Evolutionary conservation across 495 filamentous ascomycete genomes (phyloP).

Genomic region (Penicillium argentinense): DNA sequence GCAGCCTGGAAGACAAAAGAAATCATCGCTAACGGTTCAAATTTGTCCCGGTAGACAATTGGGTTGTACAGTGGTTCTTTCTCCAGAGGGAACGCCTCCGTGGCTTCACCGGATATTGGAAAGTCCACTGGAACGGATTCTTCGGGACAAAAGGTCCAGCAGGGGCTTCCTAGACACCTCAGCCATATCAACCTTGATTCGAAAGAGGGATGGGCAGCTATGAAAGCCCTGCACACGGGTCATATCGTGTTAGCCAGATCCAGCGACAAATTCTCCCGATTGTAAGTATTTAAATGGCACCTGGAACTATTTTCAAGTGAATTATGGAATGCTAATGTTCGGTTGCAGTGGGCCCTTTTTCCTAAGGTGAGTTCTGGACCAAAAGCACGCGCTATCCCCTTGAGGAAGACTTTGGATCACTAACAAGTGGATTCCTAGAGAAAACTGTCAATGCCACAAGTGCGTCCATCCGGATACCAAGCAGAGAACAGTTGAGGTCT

Average conservation of each 20-base stretch:
- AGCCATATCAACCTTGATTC: too few relatives aligned
- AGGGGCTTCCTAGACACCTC: background rate
- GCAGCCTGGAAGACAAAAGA: too few relatives aligned
- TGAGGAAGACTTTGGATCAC: too few relatives aligned
- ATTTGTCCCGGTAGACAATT: background rate
- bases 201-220: too few relatives aligned
- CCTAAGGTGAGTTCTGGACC: constrained; percentile 22
- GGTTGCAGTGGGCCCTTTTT: constrained; percentile 22
- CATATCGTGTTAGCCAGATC: background rate
- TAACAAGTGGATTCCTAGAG: constrained; percentile 45
- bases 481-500: constrained; percentile 73
- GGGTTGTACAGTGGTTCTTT: background rate
- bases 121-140: too few relatives aligned
- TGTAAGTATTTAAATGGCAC: background rate
- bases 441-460: constrained; percentile 73
- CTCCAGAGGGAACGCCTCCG: background rate
- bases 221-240: background rate
- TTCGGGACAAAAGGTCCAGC: too few relatives aligned
- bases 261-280: background rate
- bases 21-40: background rate
- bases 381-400: too few relatives aligned
- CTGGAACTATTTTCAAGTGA: background rate
- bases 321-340: too few relatives aligned
- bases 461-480: constrained; percentile 78
- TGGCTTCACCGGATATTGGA: too few relatives aligned